Conservation (phyloP, 345 rosid species). For the Raphanus raphanistrum region DNA sequence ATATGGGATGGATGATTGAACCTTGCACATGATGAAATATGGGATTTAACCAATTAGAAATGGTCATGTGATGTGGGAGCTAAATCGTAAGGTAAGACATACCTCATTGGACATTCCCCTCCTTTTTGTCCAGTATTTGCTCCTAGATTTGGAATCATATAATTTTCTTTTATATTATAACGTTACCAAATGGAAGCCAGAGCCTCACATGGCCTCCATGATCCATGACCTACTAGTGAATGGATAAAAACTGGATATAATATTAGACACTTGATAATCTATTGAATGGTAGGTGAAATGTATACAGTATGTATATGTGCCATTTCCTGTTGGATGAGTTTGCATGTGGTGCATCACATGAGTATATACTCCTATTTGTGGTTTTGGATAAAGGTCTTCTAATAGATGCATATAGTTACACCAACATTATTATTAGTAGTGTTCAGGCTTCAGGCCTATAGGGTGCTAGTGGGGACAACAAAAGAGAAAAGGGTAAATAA, state of each 20-base stretch:
- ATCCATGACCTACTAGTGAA: slow-evolving; percentile 25
- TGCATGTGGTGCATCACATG: slow-evolving; percentile 35
- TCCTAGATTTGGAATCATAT: slow-evolving; percentile 37
- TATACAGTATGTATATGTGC: slow-evolving; percentile 24
- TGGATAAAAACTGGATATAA: slow-evolving; percentile 22
- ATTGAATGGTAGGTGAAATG: slow-evolving; percentile 34
- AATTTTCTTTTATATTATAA: slow-evolving; percentile 5
- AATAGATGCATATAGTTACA: neutral
- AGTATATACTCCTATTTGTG: slow-evolving; percentile 8
- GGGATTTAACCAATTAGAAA: slow-evolving; percentile 26
- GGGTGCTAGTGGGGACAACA: slow-evolving; percentile 30
- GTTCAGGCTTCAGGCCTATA: slow-evolving; percentile 13
- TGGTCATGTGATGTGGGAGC: slow-evolving; percentile 39
- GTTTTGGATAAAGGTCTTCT: slow-evolving; percentile 24
- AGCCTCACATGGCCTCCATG: slow-evolving; percentile 37
- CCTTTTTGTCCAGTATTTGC: slow-evolving; percentile 17
- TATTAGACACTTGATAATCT: slow-evolving; percentile 22
- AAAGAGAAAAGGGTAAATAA: slow-evolving; percentile 24
- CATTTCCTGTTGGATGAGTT: slow-evolving; percentile 15
- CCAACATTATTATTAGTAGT: slow-evolving; percentile 20
- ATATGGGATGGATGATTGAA: neutral
- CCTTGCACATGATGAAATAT: slow-evolving; percentile 21
- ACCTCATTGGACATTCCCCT: slow-evolving; percentile 36
- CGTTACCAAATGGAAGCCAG: slow-evolving; percentile 34
- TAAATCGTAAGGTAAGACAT: slow-evolving; percentile 32